These are phyloP conservation scores for Diaporthe vexans DNA, from an alignment of 2,329 filamentous ascomycete genomes.

Conservation along the genomic window DNA sequence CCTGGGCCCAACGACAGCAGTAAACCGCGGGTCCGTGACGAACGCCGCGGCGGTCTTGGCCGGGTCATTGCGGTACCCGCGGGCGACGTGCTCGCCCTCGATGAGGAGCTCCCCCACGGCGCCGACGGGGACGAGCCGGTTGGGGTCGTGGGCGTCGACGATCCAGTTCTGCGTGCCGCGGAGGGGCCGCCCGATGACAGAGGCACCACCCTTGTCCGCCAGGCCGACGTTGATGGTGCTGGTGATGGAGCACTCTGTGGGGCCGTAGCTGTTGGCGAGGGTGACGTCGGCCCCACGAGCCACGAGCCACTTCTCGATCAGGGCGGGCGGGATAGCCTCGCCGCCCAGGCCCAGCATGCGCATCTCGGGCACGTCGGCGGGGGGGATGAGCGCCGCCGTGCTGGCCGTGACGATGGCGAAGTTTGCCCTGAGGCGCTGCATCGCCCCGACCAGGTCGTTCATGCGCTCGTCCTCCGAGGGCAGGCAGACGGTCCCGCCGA, in stretches of 20 bases:
- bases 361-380: background rate
- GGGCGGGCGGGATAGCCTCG: background rate
- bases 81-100: background rate
- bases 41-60: background rate
- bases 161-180: background rate
- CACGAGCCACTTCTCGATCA: background rate
- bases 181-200: background rate
- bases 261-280: background rate
- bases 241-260: background rate
- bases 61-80: background rate
- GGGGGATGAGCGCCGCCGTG: background rate
- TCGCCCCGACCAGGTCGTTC: background rate
- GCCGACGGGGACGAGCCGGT: background rate
- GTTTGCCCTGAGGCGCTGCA: background rate
- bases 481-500: background rate
- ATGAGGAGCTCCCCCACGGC: background rate
- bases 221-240: background rate
- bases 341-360: background rate
- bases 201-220: background rate
- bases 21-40: background rate
- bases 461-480: background rate
- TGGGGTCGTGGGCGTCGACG: background rate
- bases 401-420: background rate
- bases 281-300: too few species aligned
- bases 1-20: background rate